Evolutionary conservation across 2,329 filamentous ascomycete species (phyloP).

Genomic region (Xylaria sp.): DNA sequence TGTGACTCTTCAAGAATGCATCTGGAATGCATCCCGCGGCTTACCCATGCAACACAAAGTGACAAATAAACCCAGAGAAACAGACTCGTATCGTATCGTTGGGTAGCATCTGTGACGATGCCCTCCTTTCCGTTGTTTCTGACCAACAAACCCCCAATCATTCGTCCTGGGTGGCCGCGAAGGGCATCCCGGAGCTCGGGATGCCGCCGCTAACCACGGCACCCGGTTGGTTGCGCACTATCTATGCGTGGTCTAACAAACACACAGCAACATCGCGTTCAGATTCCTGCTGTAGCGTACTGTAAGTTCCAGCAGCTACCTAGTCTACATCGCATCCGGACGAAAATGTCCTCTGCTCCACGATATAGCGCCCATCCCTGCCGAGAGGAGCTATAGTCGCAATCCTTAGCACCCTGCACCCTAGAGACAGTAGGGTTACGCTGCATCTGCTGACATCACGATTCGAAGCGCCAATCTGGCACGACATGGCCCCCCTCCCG

Average conservation of each 20-base stretch:
- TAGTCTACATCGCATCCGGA: too few relatives aligned
- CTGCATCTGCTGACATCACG: slow-evolving; percentile 24
- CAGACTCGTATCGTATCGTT: not conserved
- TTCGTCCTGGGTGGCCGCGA: not conserved
- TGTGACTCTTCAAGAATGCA: not conserved
- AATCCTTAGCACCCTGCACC: too few relatives aligned
- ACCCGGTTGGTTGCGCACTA: slow-evolving; percentile 17
- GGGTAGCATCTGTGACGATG: slow-evolving; percentile 2
- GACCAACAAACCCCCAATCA: not conserved
- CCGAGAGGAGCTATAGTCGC: too few relatives aligned
- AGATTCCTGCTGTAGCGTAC: too few relatives aligned
- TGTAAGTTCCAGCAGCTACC: too few relatives aligned
- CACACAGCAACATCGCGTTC: not conserved
- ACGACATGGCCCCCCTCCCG: not conserved
- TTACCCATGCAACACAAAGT: not conserved
- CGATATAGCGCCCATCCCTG: too few relatives aligned
- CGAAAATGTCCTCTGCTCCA: too few relatives aligned
- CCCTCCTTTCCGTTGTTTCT: not conserved
- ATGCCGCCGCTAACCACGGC: slow-evolving; percentile 2
- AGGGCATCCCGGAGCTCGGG: not conserved
- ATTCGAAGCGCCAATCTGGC: not conserved
- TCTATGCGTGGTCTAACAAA: too few relatives aligned
- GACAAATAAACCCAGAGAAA: slow-evolving; percentile 1
- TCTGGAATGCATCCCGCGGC: not conserved
- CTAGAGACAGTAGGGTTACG: not conserved